Conservation (phyloP, 106 monocot species). For the Dendrobium nobile region DNA sequence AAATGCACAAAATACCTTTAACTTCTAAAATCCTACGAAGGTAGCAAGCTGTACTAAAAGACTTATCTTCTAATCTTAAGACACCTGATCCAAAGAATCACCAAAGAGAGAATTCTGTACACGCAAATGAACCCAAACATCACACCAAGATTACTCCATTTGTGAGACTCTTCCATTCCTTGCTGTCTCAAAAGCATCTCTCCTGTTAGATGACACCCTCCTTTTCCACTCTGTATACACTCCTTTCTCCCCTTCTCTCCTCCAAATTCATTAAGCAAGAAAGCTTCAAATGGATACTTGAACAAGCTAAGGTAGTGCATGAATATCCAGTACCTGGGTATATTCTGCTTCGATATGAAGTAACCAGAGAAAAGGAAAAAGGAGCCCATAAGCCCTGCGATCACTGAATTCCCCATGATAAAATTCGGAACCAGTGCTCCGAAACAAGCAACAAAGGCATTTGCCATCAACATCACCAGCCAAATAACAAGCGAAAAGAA, state of each 20-base stretch:
- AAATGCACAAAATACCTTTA: too few species aligned
- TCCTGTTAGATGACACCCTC: slow-evolving; percentile 42
- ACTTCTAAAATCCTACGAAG: too few species aligned
- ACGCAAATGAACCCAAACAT: slow-evolving; percentile 61
- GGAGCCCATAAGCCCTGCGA: slow-evolving; percentile 74
- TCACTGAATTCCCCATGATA: slow-evolving; percentile 83
- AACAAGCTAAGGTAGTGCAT: slow-evolving; percentile 97
- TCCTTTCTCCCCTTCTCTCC: slow-evolving; percentile 32
- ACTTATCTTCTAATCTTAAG: slow-evolving; percentile 37
- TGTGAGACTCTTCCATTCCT: slow-evolving; percentile 42
- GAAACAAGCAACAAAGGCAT: slow-evolving; percentile 80
- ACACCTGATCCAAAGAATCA: slow-evolving; percentile 64
- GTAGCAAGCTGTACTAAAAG: background rate
- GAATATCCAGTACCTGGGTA: slow-evolving; percentile 89
- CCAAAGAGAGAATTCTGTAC: slow-evolving; percentile 61
- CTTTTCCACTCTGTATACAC: slow-evolving; percentile 28
- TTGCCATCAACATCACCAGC: slow-evolving; percentile 84
- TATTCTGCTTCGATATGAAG: slow-evolving; percentile 70
- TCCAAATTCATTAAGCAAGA: slow-evolving; percentile 80
- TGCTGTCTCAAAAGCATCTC: slow-evolving; percentile 51
- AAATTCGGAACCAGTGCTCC: slow-evolving; percentile 84
- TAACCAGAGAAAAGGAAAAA: slow-evolving; percentile 99
- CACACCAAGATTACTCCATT: slow-evolving; percentile 45
- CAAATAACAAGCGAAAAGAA: slow-evolving; percentile 75
- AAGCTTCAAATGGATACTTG: slow-evolving; percentile 92